A percentile compares a stretch with the other conserved stretches of the same genome.
These are phyloP conservation scores for Striga asiatica DNA, from an alignment of 257 asterid species.

Conservation along the genomic window DNA sequence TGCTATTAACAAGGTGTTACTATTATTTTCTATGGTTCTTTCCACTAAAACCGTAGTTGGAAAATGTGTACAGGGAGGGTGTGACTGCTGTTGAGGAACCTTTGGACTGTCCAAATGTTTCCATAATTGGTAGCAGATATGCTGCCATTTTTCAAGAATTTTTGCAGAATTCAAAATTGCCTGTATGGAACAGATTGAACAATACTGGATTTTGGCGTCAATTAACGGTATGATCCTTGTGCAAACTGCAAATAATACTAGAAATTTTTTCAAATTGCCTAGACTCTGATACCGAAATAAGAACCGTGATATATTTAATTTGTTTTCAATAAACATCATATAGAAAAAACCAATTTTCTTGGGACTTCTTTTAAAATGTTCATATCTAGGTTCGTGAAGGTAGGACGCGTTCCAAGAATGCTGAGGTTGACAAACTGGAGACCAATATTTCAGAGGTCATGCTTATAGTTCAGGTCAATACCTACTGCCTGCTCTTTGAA, in stretches of 20 bases:
- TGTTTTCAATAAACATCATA: background rate
- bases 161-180: conserved; percentile 54
- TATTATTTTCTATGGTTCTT: background rate
- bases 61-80: conserved; percentile 63
- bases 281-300: background rate
- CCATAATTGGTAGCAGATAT: conserved; percentile 61
- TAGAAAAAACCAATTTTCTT: conserved; percentile 5
- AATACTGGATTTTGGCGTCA: conserved; percentile 99
- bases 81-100: conserved; percentile 98
- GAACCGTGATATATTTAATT: background rate
- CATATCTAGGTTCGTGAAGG: conserved; percentile 87
- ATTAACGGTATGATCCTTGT: conserved; percentile 52
- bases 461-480: conserved; percentile 88
- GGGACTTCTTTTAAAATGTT: conserved; percentile 1
- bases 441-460: conserved; percentile 55
- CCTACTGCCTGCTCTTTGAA: conserved; percentile 11
- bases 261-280: background rate
- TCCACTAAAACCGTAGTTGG: conserved; percentile 3
- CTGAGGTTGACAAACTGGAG: conserved; percentile 39
- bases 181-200: conserved; percentile 90
- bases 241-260: conserved; percentile 4
- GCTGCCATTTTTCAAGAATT: conserved; percentile 75
- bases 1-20: conserved; percentile 1
- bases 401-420: conserved; percentile 33
- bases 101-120: conserved; percentile 75